A percentile compares a stretch with the other conserved stretches of the same genome.
Evolutionary conservation across 495 filamentous ascomycete genomes (phyloP).

Genomic region (Penicillium cinerascens): DNA sequence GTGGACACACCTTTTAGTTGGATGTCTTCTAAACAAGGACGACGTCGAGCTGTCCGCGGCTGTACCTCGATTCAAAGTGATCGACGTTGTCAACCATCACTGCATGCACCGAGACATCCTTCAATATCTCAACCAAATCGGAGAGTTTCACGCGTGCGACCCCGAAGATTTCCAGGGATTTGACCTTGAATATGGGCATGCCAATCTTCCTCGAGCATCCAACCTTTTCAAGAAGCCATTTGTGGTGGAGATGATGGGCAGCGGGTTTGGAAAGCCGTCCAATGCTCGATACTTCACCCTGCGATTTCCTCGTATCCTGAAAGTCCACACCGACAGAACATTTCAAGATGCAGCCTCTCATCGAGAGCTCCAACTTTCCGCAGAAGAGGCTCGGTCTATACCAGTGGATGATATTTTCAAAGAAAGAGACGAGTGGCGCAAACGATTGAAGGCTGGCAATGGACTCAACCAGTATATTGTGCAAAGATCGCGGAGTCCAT

Average conservation of each 20-base stretch:
- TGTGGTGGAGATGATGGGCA: slow-evolving; percentile 61
- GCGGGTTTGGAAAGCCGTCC: slow-evolving; percentile 60
- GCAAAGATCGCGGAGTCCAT: slow-evolving; percentile 23
- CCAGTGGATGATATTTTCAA: slow-evolving; percentile 41
- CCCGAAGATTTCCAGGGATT: slow-evolving; percentile 28
- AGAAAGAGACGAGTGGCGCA: slow-evolving; percentile 53
- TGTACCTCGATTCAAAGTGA: slow-evolving; percentile 59
- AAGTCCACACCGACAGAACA: slow-evolving; percentile 57
- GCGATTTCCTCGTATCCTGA: slow-evolving; percentile 61
- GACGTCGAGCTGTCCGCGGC: slow-evolving; percentile 50
- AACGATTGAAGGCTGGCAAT: slow-evolving; percentile 49
- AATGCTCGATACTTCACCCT: slow-evolving; percentile 56
- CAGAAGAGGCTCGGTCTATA: slow-evolving; percentile 43
- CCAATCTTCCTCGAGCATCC: slow-evolving; percentile 31
- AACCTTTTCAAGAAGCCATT: slow-evolving; percentile 59
- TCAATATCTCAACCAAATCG: slow-evolving; percentile 49
- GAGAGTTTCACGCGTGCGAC: slow-evolving; percentile 36
- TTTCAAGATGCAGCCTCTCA: slow-evolving; percentile 55
- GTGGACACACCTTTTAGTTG: slow-evolving; percentile 80
- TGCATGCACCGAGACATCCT: slow-evolving; percentile 50
- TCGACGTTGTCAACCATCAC: slow-evolving; percentile 52
- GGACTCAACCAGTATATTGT: slow-evolving; percentile 25
- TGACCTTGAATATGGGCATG: slow-evolving; percentile 29
- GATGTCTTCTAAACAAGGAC: slow-evolving; percentile 70
- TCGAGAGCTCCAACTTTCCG: slow-evolving; percentile 53